phyloP scores from a whole-genome alignment of 306 rosid species.

The Herpetospermum pedunculosum region DNA sequence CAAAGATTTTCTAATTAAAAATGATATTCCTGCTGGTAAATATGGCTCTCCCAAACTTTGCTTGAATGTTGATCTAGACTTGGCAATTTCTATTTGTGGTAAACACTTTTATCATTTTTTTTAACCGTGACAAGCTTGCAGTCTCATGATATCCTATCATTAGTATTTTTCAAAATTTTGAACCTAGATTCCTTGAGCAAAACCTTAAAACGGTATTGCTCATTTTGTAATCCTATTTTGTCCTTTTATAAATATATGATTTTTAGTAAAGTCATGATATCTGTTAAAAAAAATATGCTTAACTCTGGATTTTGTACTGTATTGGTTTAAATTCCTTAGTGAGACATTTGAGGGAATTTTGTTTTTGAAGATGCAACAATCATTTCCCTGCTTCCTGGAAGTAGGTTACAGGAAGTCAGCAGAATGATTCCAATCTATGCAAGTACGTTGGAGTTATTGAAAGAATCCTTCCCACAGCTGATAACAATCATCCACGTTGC shows the following conservation, averaged over 20 bases:
- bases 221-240: neutral
- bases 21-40: conserved; percentile 56
- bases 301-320: neutral
- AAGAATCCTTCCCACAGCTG: conserved; percentile 37
- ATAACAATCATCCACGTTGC: conserved; percentile 63
- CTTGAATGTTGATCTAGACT: neutral
- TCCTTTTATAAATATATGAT: neutral
- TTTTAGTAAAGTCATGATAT: neutral
- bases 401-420: conserved; percentile 82
- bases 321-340: neutral
- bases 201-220: neutral
- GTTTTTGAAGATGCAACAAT: conserved; percentile 54
- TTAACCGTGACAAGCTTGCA: neutral
- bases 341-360: conserved; percentile 1
- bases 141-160: neutral
- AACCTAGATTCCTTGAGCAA: neutral
- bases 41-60: neutral
- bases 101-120: neutral
- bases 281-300: neutral
- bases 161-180: neutral
- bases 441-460: conserved; percentile 41
- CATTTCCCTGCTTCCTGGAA: conserved; percentile 93
- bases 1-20: conserved; percentile 41
- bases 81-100: neutral
- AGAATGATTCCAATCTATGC: conserved; percentile 69